Conservation (phyloP, 371 early-diverging fungal genomes). For the Entomophthora muscae region DNA sequence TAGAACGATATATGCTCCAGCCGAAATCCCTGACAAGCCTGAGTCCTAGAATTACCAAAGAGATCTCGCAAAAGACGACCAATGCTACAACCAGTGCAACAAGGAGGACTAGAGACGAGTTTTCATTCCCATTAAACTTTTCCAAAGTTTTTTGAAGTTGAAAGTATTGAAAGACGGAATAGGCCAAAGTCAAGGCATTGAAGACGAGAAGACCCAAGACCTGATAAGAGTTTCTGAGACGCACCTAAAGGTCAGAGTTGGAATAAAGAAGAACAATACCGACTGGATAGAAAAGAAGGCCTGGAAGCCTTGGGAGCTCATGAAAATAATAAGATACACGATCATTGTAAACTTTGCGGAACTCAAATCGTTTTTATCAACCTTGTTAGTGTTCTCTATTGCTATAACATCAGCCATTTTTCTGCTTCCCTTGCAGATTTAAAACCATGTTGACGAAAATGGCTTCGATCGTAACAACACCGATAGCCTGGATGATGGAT, state of each 20-base stretch:
- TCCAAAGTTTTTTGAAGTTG: slow-evolving; percentile 3
- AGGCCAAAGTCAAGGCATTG: slow-evolving; percentile 55
- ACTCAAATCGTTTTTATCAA: not conserved
- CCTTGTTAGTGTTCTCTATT: not conserved
- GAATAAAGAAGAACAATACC: not conserved
- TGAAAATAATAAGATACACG: not conserved
- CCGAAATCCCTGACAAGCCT: slow-evolving; percentile 71
- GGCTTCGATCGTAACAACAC: not conserved
- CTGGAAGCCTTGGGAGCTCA: not conserved
- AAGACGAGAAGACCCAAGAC: slow-evolving; percentile 64
- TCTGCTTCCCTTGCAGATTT: not conserved
- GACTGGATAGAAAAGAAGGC: not conserved
- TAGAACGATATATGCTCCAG: slow-evolving; percentile 86
- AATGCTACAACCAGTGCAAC: slow-evolving; percentile 13
- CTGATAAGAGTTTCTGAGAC: slow-evolving; percentile 71
- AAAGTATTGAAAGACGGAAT: slow-evolving; percentile 46
- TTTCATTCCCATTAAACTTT: not conserved
- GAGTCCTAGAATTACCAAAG: slow-evolving; percentile 15
- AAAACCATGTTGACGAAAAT: not conserved
- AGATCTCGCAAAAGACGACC: slow-evolving; percentile 12
- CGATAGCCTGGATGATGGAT: not conserved
- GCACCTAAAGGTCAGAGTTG: slow-evolving; percentile 28
- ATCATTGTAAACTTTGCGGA: not conserved
- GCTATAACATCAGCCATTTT: too few species aligned
- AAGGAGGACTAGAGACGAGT: not conserved